Base-by-base conservation (phyloP, 2,329 filamentous ascomycete species). In the Mollisia scopiformis region DNA sequence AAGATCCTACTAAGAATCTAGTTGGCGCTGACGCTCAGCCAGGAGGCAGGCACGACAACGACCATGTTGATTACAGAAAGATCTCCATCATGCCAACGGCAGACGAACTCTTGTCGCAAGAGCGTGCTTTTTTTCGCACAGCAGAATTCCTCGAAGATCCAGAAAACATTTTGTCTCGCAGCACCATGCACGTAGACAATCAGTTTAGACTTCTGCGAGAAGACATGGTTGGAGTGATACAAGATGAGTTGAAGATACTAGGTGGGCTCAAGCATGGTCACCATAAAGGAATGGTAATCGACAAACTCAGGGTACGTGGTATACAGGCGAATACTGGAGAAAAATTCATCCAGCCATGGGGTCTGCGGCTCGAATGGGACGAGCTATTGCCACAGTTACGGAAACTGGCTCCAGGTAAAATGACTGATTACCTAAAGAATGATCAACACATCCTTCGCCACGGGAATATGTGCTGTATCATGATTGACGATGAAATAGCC, bases 41-140 rank as follows among this genome's bases (percentile, higher is more conserved):
- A 0, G 90, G 90, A 0, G 88, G 88, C 0, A 82, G 90, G 0
- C 89, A 93, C 64, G 88, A 93, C 72, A 93, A 93, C 57, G 90
- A 93, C 66, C 83, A 83, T 68, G 76, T 68, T 1, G 80, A 91
- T 64, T 88, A 87, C 66, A 79, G 84, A 0, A 61, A 85, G 0
- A 85, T 91, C 33, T 75, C 81, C 2, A 86, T 92, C 14, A 81
- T 85, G 51, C 90, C 90, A 0, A 92, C 89, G 0, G 72, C 80
- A 0, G 84, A 89, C 53, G 90, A 93, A 68, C 78, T 92, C 1
- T 60, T 77, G 0, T 88, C 81, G 0, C 77, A 70, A 0, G 78
- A 82, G 2, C 69, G 72, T 25, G 80, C 84, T 0, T 92, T 85
- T 70, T 84, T 86, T 47, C 81, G 82, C 6, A 79, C 75, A 0